Base-by-base conservation (phyloP, 768 basidiomycete genomes). In the Naganishia friedmannii region DNA sequence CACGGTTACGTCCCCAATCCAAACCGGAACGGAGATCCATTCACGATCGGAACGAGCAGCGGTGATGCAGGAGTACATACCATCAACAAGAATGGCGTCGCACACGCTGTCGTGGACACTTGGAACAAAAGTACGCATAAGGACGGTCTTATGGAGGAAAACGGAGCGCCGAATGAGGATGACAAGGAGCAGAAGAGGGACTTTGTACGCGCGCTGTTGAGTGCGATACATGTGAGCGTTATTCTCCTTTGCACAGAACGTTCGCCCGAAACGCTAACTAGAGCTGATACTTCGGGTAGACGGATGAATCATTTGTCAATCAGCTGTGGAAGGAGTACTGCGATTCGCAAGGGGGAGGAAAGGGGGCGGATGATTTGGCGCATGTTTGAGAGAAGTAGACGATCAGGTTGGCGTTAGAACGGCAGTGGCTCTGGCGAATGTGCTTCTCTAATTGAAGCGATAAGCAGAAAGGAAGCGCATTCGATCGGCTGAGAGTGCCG, bases 141-240 rank as follows among this genome's bases (percentile, higher is more conserved):
- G 48, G 48, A 51, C 23, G 48, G 48, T n/a, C n/a, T 51, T 3
- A 15, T 17, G 42, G 23, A 46, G 5, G 37, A 32, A n/a, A n/a
- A n/a, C 21, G 8, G 17, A 9, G 15, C 37, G 12, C 60, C 60
- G 21, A 29, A 63, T 12, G 37, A 63, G 42, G 23, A 42, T 17
- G 42, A 63, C 34, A 37, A 23, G 21, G 60, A 63, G 8, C 60
- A 63, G 60, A 63, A 63, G 60, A n/a, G 60, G 26, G 60, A 63
- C 15, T 63, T 63, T 28, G 39, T 63, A 23, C 39, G 42, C 2
- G 60, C 60, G 60, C 19, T 63, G 39, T 63, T 63, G 60, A 42
- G 60, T 28, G 60, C 60, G 37, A 63, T 63, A n/a, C 60, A 63
- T 63, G 60, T 63, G 15, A 63, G 60, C 39, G 29, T 26, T n/a